Conservation (phyloP, 1,284 basidiomycete species). For the Pyrrhoderma noxium region DNA sequence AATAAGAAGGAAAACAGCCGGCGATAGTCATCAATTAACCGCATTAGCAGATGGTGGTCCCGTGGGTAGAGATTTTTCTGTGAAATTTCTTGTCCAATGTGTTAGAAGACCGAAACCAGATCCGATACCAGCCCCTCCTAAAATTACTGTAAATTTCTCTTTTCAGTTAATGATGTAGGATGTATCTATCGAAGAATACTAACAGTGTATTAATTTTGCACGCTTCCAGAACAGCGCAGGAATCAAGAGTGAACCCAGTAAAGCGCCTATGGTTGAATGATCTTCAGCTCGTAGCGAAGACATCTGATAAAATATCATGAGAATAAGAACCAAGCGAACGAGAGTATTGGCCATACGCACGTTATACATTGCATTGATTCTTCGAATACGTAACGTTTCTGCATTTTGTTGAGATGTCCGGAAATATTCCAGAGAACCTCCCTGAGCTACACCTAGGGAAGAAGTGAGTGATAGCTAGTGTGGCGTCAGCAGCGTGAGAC, state of each 20-base stretch:
- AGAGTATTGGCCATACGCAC: conserved; percentile 2
- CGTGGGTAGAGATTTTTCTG: conserved; percentile 9
- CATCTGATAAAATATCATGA: conserved; percentile 11
- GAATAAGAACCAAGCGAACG: not conserved
- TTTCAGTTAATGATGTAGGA: not conserved
- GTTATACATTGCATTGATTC: conserved; percentile 15
- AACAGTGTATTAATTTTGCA: conserved; percentile 14
- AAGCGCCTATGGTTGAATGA: conserved; percentile 18
- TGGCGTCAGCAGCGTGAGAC: not conserved
- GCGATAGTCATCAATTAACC: not conserved
- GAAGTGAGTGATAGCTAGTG: not conserved
- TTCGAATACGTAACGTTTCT: conserved; percentile 10
- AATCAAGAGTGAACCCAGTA: conserved; percentile 13
- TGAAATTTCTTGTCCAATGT: conserved; percentile 15
- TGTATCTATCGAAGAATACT: not conserved
- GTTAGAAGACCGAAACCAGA: conserved; percentile 14
- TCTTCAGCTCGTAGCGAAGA: conserved; percentile 16
- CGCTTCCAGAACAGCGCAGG: conserved; percentile 19
- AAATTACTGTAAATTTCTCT: conserved; percentile 9
- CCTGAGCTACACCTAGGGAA: conserved; percentile 5
- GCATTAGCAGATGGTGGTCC: not conserved
- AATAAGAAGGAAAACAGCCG: too few species aligned
- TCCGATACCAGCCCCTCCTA: conserved; percentile 17
- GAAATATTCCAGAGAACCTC: conserved; percentile 15
- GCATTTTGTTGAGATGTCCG: conserved; percentile 8